Conservation (phyloP, 83 land plant genomes). For the Picea abies region DNA sequence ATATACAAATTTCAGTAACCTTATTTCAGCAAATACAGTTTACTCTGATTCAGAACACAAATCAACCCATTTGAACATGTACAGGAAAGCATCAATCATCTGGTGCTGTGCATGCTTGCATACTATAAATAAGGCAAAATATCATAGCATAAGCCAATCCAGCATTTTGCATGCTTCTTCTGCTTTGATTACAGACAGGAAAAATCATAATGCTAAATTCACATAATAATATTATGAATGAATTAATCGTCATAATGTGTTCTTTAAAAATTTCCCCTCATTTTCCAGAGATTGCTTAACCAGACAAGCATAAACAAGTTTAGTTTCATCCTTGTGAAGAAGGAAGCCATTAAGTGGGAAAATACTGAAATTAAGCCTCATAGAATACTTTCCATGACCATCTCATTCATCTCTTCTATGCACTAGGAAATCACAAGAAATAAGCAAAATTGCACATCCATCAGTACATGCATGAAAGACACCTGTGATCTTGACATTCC, state of each 20-base stretch:
- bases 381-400: background rate
- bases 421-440: no score
- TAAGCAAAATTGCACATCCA: no score
- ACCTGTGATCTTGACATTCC: no score
- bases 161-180: constrained; percentile 4
- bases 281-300: background rate
- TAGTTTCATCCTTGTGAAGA: background rate
- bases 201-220: background rate
- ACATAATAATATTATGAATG: background rate
- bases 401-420: no score
- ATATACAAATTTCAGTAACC: constrained; percentile 7
- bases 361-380: background rate
- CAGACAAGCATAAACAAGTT: background rate
- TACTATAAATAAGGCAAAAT: background rate
- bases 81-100: background rate
- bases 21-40: background rate
- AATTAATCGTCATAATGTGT: background rate
- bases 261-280: background rate
- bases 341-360: background rate
- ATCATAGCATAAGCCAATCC: background rate
- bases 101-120: background rate
- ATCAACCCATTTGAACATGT: background rate
- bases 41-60: background rate
- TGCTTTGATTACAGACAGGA: background rate
- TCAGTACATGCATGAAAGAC: no score